Base-by-base conservation (phyloP, 192 early-diverging fungal genomes). In the Polychytrium aggregatum region DNA sequence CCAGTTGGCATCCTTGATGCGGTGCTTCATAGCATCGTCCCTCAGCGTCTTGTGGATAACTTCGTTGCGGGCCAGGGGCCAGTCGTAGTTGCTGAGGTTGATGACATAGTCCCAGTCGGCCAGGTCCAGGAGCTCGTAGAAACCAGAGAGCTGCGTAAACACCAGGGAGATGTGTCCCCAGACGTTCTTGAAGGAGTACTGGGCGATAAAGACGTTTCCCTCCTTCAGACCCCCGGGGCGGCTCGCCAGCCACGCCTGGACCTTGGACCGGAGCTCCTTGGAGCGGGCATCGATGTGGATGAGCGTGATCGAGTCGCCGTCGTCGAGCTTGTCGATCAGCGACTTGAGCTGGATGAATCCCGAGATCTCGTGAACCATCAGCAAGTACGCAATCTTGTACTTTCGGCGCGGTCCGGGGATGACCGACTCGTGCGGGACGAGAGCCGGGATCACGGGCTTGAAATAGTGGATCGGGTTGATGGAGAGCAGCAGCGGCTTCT, bases 91-190 rank as follows among this genome's bases (percentile, higher is more conserved):
- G 27, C 48, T 53, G 2, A 74, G 41, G 52, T 70, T 74, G 27
- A 74, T 60, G 0, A 70, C 48, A 62, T 52, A 62, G 29, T 74
- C 72, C 72, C 72, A 74, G 33, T 74, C 67, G 4, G 72, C 72
- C 38, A 74, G 30, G 38, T 74, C 72, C 52, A 59, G 36, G 18
- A 74, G 53, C 50, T 67, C 67, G 48, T 48, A 74, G 35, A 66
- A 70, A 31, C 72, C 72, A 22, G 36, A 37, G 35, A 74, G 39
- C 48, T 74, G 72, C 40, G 56, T 54, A 45, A 44, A 68, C 10
- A 70, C 66, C 16, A 74, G 44, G 33, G 58, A 62, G 8, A 53
- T 50, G 47, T 70, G 67, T 7, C 72, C 72, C 72, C 72, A 74
- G 22, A 55, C 44, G 10, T 55, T 52, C 17, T 44, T 30, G 46